Conservation (phyloP, 106 monocot genomes). For the Gastrodia elata region DNA sequence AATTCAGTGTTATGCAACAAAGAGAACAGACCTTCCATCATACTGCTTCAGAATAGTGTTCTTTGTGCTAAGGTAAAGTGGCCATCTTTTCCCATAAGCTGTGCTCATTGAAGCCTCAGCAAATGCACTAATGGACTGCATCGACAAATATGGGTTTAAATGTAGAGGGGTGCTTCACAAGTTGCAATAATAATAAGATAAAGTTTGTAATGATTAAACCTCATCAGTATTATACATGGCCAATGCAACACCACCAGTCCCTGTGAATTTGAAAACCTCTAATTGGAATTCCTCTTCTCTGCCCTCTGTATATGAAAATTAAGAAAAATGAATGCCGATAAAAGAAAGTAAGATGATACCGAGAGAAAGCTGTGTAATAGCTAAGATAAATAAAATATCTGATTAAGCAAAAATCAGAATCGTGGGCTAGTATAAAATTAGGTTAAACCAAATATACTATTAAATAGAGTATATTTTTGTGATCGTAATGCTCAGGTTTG, state of each 20-base stretch:
- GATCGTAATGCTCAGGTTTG: too few species aligned
- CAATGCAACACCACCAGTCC: conserved; percentile 85
- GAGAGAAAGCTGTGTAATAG: neutral
- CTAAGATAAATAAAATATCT: neutral
- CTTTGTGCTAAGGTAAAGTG: conserved; percentile 96
- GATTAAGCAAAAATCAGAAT: neutral
- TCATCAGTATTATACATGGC: conserved; percentile 99
- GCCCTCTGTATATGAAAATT: conserved; percentile 48
- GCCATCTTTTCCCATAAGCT: conserved; percentile 89
- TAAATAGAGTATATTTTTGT: too few species aligned
- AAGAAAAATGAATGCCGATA: conserved; percentile 1
- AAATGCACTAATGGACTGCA: conserved; percentile 81
- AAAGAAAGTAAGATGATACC: conserved; percentile 5
- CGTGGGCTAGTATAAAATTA: neutral
- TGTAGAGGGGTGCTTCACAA: neutral
- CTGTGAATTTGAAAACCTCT: conserved; percentile 80
- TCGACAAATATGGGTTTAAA: neutral
- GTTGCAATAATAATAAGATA: neutral
- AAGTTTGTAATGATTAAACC: conserved; percentile 21
- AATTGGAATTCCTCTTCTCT: conserved; percentile 60
- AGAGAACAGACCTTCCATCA: conserved; percentile 71
- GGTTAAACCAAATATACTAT: too few species aligned
- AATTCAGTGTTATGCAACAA: neutral
- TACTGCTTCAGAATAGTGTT: conserved; percentile 97
- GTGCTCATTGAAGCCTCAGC: conserved; percentile 93